Base-by-base conservation (phyloP, 2,329 filamentous ascomycete genomes). In the Apiospora koreana region DNA sequence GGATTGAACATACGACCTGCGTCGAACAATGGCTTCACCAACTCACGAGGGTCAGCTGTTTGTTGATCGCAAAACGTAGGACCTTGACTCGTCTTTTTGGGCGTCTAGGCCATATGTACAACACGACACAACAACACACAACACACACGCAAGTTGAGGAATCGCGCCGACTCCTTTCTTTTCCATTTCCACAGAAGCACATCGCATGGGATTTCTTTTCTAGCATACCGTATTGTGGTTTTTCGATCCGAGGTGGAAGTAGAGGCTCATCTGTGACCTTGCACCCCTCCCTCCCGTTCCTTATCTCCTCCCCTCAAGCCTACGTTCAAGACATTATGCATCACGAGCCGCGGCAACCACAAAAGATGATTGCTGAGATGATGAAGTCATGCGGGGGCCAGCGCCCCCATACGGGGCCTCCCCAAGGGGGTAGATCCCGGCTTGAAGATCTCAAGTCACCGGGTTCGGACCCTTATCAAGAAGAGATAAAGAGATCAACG, bases 41-140 rank as follows among this genome's bases (percentile, higher is more conserved):
- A 62, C 54, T 62, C 28, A 35, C 28, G 54, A 62, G 54, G 54
- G 54, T 62, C 54, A 62, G 28, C 31, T 62, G 54, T 62, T 62
- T 31, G 31, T 14, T 46, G 43, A n/a, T 28, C 31, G 9, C 54
- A 62, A 38, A 38, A n/a, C 18, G 28, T 62, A 62, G 54, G 54
- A 62, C 54, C 31, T 38, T 12, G 31, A 35, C 50, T 58, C 41
- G 41, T 18, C 41, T 16, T 16, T 43, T 31, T 4, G 35, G 35
- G 50, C 50, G 3, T 35, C 50, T 10, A 58, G 28, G 21, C 50
- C 50, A 28, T 16, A 58, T 31, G 9, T 23, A 16, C 25, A 21
- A 28, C 48, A 28, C 48, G 14, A 18, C 50, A 12, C 18, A 35
- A 5, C 18, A n/a, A n/a, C n/a, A n/a, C n/a, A n/a, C n/a, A n/a